Conservation (phyloP, 768 basidiomycete genomes). For the Psilocybe cyanescens region DNA sequence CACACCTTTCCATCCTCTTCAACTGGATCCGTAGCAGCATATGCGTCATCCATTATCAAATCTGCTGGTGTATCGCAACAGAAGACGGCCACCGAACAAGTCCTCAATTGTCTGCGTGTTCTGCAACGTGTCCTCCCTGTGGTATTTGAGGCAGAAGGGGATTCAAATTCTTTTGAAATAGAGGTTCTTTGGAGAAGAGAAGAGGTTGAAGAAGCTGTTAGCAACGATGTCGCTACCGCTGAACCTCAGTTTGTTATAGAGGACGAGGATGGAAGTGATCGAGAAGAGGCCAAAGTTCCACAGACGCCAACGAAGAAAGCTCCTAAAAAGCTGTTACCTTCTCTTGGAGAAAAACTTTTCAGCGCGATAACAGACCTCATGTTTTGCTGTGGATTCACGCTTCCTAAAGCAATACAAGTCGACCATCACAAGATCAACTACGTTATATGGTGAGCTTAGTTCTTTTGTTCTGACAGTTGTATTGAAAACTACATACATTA, state of each 20-base stretch:
- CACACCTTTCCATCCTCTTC: constrained; percentile 76
- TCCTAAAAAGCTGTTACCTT: constrained; percentile 60
- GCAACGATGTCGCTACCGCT: constrained; percentile 8
- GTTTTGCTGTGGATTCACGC: constrained; percentile 93
- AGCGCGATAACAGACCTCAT: constrained; percentile 81
- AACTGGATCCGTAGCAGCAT: constrained; percentile 61
- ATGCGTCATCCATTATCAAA: constrained; percentile 75
- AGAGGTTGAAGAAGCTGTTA: constrained; percentile 46
- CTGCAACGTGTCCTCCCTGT: constrained; percentile 89
- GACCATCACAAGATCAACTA: constrained; percentile 86
- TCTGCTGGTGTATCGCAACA: constrained; percentile 50
- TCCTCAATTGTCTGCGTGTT: constrained; percentile 89
- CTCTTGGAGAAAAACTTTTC: constrained; percentile 81
- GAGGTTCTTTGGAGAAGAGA: constrained; percentile 84
- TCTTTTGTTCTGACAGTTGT: neutral
- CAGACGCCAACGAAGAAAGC: constrained; percentile 24
- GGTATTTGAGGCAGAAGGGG: constrained; percentile 81
- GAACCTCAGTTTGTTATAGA: constrained; percentile 86
- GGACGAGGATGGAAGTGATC: constrained; percentile 70
- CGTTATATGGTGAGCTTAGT: constrained; percentile 77
- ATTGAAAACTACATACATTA: neutral
- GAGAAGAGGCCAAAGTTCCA: constrained; percentile 26
- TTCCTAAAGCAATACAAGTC: constrained; percentile 76
- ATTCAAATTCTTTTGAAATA: constrained; percentile 72
- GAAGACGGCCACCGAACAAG: constrained; percentile 81